phyloP scores from a whole-genome alignment of 306 rosid species.

The Cicer cuneatum region DNA sequence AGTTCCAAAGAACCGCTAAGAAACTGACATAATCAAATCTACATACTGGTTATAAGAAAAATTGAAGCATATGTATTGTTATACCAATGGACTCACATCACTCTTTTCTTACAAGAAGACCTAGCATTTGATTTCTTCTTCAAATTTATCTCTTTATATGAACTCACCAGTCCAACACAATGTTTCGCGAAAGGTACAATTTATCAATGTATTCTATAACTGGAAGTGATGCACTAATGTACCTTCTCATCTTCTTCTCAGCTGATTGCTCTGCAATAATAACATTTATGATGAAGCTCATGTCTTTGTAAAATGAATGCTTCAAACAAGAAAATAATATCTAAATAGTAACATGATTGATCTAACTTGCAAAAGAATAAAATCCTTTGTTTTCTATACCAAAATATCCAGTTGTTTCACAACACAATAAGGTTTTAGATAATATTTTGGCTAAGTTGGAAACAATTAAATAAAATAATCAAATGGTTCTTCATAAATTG shows the following conservation, averaged over 20 bases:
- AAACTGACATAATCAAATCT: constrained; percentile 41
- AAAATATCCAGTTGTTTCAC: background rate
- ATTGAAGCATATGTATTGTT: constrained; percentile 12
- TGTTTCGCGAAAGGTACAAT: constrained; percentile 69
- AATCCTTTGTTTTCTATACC: background rate
- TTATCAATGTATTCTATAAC: constrained; percentile 81
- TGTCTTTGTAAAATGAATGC: background rate
- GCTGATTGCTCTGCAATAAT: constrained; percentile 74
- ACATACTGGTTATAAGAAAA: constrained; percentile 17
- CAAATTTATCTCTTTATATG: constrained; percentile 2
- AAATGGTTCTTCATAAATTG: background rate
- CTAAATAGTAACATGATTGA: background rate
- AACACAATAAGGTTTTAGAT: background rate
- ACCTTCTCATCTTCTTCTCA: constrained; percentile 85
- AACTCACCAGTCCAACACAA: constrained; percentile 85
- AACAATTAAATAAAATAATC: background rate
- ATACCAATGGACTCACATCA: constrained; percentile 35
- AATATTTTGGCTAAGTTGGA: background rate
- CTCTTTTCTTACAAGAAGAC: constrained; percentile 32
- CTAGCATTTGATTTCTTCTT: background rate
- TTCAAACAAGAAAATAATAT: constrained; percentile 26
- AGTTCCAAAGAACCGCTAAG: constrained; percentile 27
- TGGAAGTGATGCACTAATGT: constrained; percentile 66
- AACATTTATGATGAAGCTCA: constrained; percentile 21
- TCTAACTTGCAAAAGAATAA: background rate